phyloP scores from a whole-genome alignment of 257 asterid species.

The Solanum piurae region DNA sequence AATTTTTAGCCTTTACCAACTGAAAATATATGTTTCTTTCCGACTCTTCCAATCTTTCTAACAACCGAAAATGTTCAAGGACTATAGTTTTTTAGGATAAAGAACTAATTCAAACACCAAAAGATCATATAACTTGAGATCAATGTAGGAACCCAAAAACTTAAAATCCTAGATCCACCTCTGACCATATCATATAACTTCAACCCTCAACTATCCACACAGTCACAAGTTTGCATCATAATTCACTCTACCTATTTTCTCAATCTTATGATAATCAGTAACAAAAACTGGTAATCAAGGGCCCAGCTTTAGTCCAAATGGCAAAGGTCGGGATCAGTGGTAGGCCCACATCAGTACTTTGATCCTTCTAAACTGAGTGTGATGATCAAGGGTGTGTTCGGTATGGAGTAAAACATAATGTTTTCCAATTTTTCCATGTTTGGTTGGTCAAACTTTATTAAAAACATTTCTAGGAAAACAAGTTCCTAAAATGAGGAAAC shows the following conservation, averaged over 20 bases:
- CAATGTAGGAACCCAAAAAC: not conserved
- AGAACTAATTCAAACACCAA: not conserved
- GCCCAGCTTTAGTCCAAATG: not conserved
- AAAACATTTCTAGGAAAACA: not conserved
- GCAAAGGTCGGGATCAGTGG: not conserved
- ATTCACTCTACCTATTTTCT: not conserved
- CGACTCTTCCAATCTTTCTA: not conserved
- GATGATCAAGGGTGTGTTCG: not conserved
- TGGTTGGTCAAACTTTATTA: not conserved
- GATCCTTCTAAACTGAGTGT: not conserved
- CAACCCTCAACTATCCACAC: not conserved
- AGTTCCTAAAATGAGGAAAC: not conserved
- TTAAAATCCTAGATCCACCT: not conserved
- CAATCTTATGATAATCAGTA: not conserved
- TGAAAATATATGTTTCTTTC: not conserved
- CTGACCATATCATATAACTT: not conserved
- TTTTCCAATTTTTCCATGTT: not conserved
- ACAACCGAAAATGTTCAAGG: not conserved
- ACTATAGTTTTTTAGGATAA: too few species aligned
- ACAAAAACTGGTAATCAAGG: not conserved
- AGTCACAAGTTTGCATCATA: not conserved
- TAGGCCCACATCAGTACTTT: not conserved
- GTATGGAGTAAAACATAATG: not conserved
- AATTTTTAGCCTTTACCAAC: not conserved
- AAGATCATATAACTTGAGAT: not conserved